Evolutionary conservation across 1,284 basidiomycete species (phyloP), one percentile per base, ranked within the genome.

Genomic region (Phellinidium pouzarii): DNA sequence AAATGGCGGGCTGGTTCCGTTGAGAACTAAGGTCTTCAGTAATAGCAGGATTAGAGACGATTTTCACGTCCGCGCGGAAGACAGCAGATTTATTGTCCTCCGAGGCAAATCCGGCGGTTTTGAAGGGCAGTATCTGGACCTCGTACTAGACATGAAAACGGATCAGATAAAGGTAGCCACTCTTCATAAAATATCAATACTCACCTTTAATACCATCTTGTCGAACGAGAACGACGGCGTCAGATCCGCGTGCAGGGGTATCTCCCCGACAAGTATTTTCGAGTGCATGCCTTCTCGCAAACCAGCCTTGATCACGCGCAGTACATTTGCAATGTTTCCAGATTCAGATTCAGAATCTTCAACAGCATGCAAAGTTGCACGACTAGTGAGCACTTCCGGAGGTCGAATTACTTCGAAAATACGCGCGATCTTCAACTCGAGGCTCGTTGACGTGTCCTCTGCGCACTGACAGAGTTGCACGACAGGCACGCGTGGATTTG

Each of bases 151-250:
- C 19, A 22, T 7, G 17, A 20, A 7, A 23, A 48, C 37, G 6
- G 8, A 14, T 48, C 36, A 40, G 19, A 20, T 2, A 25, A n/a
- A 7, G 1, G 3, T 26, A 40, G 6, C 7, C 22, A 11, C 37
- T n/a, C 19, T 11, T 14, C 9, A 12, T 40, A 14, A 3, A 25
- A 49, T 14, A 14, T 12, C n/a, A 50, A 12, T 27, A 27, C 44
- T n/a, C 6, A 53, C 52, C 47, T 54, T 43, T 4, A 54, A 9
- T 12, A 34, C 12, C 22, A 54, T 46, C 19, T 37, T 49, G 14
- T n/a, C 52, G 34, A 54, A 54, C 1, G 52, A 44, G 26, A 54
- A 54, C 9, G 52, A 54, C 3, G 52, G 52, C 14, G 42, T 44
- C 9, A 54, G 38, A 23, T 49, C 31, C 22, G 17, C 25, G 14